Base-by-base conservation (phyloP, 768 basidiomycete genomes). In the Kwoniella europaea region DNA sequence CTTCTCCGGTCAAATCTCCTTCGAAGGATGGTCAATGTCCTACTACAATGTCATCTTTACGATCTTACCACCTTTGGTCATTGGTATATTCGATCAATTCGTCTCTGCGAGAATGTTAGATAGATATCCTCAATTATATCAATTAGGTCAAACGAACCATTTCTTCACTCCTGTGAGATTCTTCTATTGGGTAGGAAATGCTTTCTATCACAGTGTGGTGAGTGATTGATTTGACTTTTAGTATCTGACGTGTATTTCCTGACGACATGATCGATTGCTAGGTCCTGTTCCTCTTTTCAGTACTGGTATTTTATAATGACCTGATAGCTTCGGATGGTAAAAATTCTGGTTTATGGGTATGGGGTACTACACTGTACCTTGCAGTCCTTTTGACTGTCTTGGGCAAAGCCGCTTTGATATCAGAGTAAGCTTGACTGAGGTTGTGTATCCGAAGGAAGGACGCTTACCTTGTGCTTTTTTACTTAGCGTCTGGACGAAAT, bases 11-110 rank as follows among this genome's bases (percentile, higher is more conserved):
- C 97, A 98, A 83, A 95, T 98, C 72, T 92, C 94, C 62, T 95
- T 94, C 82, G 97, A 99, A 85, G 97, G 95, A 22, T 99, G 97
- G 97, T 96, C 97, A 9, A 88, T 98, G 79, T 94, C 97, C 0
- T 87, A 95, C 79, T 98, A 97, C 86, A 97, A 97, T 81, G 93
- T 98, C 76, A 83, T 97, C 60, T 98, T 98, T 86, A 96, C 96
- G 52, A 88, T 99, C 44, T 87, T 99, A 1, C 96, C 97, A 0
- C 97, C 97, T 0, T 88, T 99, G 62, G 97, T 99, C 65, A 96
- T 99, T 75, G 97, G 97, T 46, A 88, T 99, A 59, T 98, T 98
- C 81, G 97, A 98, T 83, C 97, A 99, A 78, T 98, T 98, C 75
- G 97, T 98, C 60, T 95, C 93, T 2, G 97, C 97, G 2, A 89